phyloP scores from a whole-genome alignment of 2,329 filamentous ascomycete genomes.

The Bimuria novae-zelandiae region DNA sequence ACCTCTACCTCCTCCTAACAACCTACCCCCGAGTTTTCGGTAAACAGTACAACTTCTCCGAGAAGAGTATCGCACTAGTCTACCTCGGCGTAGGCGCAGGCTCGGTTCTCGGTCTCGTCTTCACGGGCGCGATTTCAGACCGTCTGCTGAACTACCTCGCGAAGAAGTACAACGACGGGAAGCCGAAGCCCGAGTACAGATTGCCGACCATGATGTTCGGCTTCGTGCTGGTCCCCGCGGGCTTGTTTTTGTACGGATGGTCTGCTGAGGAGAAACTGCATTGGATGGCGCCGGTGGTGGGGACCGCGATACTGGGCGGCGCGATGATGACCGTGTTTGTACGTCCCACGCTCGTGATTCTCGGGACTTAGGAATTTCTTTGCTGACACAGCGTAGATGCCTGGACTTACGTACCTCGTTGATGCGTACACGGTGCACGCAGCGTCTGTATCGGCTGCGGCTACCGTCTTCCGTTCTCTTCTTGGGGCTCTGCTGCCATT shows the following conservation, averaged over 20 bases:
- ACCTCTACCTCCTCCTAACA: conserved; percentile 26
- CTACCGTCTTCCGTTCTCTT: conserved; percentile 32
- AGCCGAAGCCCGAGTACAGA: conserved; percentile 6
- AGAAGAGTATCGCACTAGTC: conserved; percentile 17
- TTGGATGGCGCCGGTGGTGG: conserved; percentile 55
- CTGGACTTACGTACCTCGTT: conserved; percentile 28
- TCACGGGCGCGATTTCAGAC: neutral
- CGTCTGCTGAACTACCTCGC: neutral
- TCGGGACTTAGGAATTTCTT: neutral
- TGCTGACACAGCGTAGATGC: conserved; percentile 19
- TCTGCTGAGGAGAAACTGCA: conserved; percentile 55
- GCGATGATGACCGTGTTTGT: conserved; percentile 1
- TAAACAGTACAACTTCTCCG: conserved; percentile 14
- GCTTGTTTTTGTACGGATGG: conserved; percentile 56
- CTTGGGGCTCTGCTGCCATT: conserved; percentile 38
- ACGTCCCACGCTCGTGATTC: neutral
- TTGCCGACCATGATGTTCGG: conserved; percentile 5
- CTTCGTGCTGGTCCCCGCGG: conserved; percentile 21
- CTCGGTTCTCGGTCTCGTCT: conserved; percentile 25
- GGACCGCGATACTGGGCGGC: conserved; percentile 6
- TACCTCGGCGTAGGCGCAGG: conserved; percentile 15
- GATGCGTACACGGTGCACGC: conserved; percentile 39
- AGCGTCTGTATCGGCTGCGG: conserved; percentile 37
- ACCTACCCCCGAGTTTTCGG: conserved; percentile 23
- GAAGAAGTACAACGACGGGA: conserved; percentile 1